Conservation (phyloP, 2,329 filamentous ascomycete species). For the Fusarium chaquense region DNA sequence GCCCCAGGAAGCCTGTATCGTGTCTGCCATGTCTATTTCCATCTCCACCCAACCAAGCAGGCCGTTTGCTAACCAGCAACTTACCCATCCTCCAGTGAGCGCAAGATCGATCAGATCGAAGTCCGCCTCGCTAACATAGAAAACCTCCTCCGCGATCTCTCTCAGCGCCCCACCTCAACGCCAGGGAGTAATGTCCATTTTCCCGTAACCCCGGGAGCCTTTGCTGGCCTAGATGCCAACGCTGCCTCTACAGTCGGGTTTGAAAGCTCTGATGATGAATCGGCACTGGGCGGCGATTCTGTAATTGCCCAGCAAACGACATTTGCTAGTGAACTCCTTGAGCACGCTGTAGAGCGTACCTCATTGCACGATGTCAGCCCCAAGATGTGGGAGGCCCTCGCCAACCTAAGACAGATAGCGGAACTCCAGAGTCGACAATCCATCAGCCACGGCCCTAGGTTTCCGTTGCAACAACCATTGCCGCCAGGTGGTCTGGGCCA, state of each 20-base stretch:
- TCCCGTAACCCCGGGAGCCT: slow-evolving; percentile 44
- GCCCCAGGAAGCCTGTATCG: slow-evolving; percentile 1
- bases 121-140: slow-evolving; percentile 60
- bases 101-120: slow-evolving; percentile 65
- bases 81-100: slow-evolving; percentile 56
- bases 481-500: slow-evolving; percentile 62
- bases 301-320: slow-evolving; percentile 63
- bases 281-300: slow-evolving; percentile 61
- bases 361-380: slow-evolving; percentile 60
- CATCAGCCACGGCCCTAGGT: slow-evolving; percentile 58
- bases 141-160: slow-evolving; percentile 55
- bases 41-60: not conserved
- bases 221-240: slow-evolving; percentile 36
- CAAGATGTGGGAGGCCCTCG: slow-evolving; percentile 65
- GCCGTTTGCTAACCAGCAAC: slow-evolving; percentile 14
- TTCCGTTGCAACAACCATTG: slow-evolving; percentile 60
- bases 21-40: not conserved
- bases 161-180: slow-evolving; percentile 45
- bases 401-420: slow-evolving; percentile 65
- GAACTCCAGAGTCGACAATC: slow-evolving; percentile 61
- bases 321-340: slow-evolving; percentile 67
- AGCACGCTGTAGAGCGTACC: slow-evolving; percentile 63
- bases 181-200: slow-evolving; percentile 41
- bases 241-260: slow-evolving; percentile 51
- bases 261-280: slow-evolving; percentile 57